Evolutionary conservation across 441 rosid species (phyloP).

Genomic region (Populus trichocarpa): DNA sequence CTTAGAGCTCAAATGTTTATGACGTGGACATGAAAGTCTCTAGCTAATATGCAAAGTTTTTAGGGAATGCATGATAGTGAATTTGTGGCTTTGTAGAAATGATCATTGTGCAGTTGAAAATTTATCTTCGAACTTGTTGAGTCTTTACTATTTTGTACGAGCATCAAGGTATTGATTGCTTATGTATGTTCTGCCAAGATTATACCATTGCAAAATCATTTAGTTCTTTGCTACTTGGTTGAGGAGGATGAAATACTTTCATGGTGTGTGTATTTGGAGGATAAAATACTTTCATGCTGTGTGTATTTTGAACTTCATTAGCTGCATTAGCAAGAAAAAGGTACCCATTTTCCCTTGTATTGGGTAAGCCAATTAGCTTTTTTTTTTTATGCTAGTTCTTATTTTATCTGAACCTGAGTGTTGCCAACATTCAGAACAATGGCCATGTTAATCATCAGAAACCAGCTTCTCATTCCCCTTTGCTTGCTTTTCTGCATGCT

Average conservation of each 20-base stretch:
- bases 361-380: not conserved
- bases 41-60: not conserved
- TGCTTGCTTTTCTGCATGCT: not conserved
- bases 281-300: not conserved
- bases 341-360: not conserved
- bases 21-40: not conserved
- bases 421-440: not conserved
- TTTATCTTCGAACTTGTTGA: not conserved
- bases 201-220: not conserved
- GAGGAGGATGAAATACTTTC: not conserved
- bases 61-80: not conserved
- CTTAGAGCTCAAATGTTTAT: not conserved
- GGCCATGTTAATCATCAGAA: not conserved
- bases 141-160: not conserved
- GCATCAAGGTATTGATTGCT: not conserved
- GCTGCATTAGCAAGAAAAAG: not conserved
- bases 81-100: not conserved
- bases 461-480: not conserved
- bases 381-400: not conserved
- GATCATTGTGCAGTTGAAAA: not conserved
- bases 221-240: not conserved
- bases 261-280: not conserved
- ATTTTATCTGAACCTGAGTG: not conserved
- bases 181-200: not conserved
- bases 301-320: not conserved